Conservation (phyloP, 441 rosid genomes). For the Hura crepitans region DNA sequence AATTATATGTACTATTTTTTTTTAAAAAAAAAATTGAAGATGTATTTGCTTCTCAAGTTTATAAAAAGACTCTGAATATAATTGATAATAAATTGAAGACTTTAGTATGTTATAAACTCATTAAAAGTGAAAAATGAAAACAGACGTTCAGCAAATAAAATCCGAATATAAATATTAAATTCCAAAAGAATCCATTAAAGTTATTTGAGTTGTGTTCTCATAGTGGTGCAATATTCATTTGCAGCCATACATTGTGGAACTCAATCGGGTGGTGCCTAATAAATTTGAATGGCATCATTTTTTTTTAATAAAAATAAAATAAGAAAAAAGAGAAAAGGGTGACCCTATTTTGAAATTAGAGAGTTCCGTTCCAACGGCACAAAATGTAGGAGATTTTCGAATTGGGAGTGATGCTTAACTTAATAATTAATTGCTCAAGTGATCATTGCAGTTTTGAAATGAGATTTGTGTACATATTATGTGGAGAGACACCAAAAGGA, state of each 20-base stretch:
- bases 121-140: no score
- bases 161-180: no score
- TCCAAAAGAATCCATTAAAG: no score
- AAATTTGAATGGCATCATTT: not conserved
- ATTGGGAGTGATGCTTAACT: not conserved
- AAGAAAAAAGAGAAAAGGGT: not conserved
- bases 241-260: not conserved
- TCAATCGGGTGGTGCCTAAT: not conserved
- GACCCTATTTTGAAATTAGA: not conserved
- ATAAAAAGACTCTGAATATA: no score
- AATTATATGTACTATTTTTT: no score
- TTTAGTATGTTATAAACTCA: no score
- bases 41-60: no score
- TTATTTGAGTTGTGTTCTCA: not conserved
- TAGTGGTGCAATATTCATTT: no score
- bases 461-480: not conserved
- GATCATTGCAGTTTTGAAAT: not conserved
- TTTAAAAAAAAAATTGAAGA: no score
- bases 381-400: conserved; percentile 7
- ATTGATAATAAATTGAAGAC: no score
- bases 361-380: conserved; percentile 11
- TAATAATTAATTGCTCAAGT: not conserved
- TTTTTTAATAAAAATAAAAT: not conserved
- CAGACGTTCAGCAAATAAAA: no score
- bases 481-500: no score